Percentiles rank a stretch among this genome's conserved stretches.
phyloP scores from a whole-genome alignment of 345 rosid genomes.

The Kandelia obovata region DNA sequence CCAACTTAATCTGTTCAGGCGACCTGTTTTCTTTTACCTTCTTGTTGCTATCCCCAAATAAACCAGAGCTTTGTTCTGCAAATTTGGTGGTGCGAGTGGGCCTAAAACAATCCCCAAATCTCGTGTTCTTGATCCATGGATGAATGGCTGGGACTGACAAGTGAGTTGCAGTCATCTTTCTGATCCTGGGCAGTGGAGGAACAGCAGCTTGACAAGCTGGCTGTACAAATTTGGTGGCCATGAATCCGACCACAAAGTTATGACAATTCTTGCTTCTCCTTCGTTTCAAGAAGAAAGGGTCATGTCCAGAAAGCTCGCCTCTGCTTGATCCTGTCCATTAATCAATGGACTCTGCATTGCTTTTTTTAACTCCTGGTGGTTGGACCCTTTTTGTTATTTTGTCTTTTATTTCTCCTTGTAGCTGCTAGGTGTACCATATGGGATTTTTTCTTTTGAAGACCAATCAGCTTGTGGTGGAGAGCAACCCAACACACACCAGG shows the following conservation, averaged over 20 bases:
- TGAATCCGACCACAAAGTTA: conserved; percentile 13
- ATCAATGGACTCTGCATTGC: background rate
- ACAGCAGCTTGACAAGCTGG: conserved; percentile 21
- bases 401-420: too few relatives aligned
- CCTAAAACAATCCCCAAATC: conserved; percentile 25
- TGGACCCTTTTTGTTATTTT: too few relatives aligned
- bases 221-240: conserved; percentile 37
- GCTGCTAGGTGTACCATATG: too few relatives aligned
- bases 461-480: too few relatives aligned
- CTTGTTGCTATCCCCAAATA: conserved; percentile 16
- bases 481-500: too few relatives aligned
- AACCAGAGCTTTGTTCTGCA: conserved; percentile 39
- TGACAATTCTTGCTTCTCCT: background rate
- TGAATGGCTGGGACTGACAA: conserved; percentile 15
- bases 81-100: conserved; percentile 29
- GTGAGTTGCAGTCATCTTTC: conserved; percentile 18
- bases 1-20: conserved; percentile 40
- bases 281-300: background rate
- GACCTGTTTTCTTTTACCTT: conserved; percentile 7
- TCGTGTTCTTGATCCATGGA: conserved; percentile 19
- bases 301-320: background rate
- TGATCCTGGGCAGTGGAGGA: conserved; percentile 16
- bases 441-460: too few relatives aligned
- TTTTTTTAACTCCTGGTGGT: too few relatives aligned
- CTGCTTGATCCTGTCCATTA: background rate